Evolutionary conservation across 768 basidiomycete genomes (phyloP).

Genomic region (Mrakia blollopis): DNA sequence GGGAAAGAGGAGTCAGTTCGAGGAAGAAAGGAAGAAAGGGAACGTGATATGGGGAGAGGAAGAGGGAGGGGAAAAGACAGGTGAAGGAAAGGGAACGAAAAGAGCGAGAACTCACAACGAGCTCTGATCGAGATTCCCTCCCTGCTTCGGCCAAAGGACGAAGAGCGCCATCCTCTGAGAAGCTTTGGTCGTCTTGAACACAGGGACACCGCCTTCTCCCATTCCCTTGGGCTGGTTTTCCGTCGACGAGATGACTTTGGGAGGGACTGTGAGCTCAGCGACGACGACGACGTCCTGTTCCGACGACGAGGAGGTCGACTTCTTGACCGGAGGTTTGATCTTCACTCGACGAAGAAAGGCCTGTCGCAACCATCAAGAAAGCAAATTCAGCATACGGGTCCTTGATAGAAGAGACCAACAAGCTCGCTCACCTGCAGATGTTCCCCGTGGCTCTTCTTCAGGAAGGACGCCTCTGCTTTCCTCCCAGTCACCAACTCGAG

Average conservation of each 20-base stretch:
- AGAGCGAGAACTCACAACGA: slow-evolving; percentile 13
- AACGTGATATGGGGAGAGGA: not conserved
- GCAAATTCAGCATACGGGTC: not conserved
- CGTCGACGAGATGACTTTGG: not conserved
- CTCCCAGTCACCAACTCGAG: not conserved
- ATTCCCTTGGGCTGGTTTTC: slow-evolving; percentile 8
- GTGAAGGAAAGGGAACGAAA: not conserved
- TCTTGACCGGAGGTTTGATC: not conserved
- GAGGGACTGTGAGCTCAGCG: not conserved
- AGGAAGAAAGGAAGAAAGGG: not conserved
- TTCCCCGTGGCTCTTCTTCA: not conserved
- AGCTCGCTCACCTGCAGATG: not conserved
- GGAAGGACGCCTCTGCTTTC: not conserved
- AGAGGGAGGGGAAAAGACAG: not conserved
- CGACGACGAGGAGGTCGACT: not conserved
- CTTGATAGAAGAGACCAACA: not conserved
- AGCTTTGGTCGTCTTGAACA: not conserved
- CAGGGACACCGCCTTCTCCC: not conserved
- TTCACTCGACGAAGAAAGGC: not conserved
- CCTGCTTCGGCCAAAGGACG: slow-evolving; percentile 11
- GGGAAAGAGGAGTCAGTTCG: not conserved
- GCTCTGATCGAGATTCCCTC: not conserved
- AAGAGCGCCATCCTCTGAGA: slow-evolving; percentile 9
- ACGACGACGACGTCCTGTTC: not conserved
- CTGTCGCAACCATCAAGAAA: not conserved